Percentiles rank a stretch among this genome's conserved stretches.
These are phyloP conservation scores for Eutrema yunnanense DNA, from an alignment of 345 rosid genomes.

Conservation along the genomic window DNA sequence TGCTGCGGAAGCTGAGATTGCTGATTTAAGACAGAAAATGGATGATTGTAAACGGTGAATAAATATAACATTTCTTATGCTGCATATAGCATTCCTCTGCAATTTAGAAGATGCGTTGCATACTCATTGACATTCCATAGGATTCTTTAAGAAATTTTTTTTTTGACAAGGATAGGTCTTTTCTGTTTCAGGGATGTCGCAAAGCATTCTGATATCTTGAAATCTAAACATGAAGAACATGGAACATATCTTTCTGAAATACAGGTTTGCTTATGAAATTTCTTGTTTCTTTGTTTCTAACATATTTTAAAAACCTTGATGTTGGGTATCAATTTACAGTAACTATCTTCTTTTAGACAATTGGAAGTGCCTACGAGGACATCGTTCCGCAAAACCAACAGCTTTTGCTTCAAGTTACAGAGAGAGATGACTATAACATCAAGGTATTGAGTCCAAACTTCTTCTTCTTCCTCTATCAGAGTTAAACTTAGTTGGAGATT, in stretches of 20 bases:
- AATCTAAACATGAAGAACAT: slow-evolving; percentile 85
- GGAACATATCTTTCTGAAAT: slow-evolving; percentile 88
- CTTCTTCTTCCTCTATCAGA: slow-evolving; percentile 3
- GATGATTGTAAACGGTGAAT: slow-evolving; percentile 77
- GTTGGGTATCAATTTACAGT: slow-evolving; percentile 28
- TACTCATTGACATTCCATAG: not conserved
- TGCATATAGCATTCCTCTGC: not conserved
- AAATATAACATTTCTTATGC: not conserved
- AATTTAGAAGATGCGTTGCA: not conserved
- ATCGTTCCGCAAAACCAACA: slow-evolving; percentile 96
- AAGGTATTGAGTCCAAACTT: slow-evolving; percentile 48
- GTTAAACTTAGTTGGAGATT: not conserved
- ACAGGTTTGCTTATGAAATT: slow-evolving; percentile 50
- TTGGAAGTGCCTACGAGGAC: slow-evolving; percentile 89
- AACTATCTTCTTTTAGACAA: slow-evolving; percentile 58
- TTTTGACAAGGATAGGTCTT: not conserved
- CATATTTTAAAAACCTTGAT: slow-evolving; percentile 2
- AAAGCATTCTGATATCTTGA: slow-evolving; percentile 56
- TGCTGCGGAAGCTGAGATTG: slow-evolving; percentile 98
- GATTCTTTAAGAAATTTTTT: not conserved
- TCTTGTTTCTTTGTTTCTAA: slow-evolving; percentile 8
- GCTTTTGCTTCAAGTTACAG: slow-evolving; percentile 87
- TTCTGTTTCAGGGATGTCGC: slow-evolving; percentile 55
- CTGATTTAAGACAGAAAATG: slow-evolving; percentile 77
- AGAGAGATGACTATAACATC: slow-evolving; percentile 95